phyloP scores from a whole-genome alignment of 2,329 filamentous ascomycete genomes.

The Dichotomopilus funicola region DNA sequence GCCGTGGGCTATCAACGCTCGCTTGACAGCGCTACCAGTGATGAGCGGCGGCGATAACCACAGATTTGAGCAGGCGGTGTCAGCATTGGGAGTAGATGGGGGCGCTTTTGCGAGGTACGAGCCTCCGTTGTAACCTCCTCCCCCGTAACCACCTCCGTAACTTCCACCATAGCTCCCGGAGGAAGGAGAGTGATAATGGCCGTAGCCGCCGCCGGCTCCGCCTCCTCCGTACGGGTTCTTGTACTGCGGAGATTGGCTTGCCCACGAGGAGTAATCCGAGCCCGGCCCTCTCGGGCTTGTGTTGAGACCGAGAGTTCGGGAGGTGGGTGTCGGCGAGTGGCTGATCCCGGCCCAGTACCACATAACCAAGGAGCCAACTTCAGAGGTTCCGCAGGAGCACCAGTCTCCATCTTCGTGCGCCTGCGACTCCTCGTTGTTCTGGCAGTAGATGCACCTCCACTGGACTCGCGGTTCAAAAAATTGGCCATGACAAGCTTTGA shows the following conservation, averaged over 20 bases:
- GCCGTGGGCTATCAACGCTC: too few species aligned
- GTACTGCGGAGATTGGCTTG: neutral
- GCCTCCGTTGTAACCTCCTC: too few species aligned
- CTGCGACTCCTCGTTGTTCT: neutral
- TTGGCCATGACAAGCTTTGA: too few species aligned
- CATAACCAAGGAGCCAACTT: conserved; percentile 13
- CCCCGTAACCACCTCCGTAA: neutral
- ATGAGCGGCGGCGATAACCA: too few species aligned
- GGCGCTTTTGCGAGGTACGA: too few species aligned
- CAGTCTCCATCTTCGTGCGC: neutral
- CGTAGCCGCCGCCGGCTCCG: neutral
- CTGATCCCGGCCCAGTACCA: conserved; percentile 24
- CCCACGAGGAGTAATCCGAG: neutral
- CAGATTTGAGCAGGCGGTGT: too few species aligned
- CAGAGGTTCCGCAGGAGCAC: neutral
- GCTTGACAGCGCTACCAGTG: too few species aligned
- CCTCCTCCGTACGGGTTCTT: too few species aligned
- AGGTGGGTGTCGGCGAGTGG: conserved; percentile 3
- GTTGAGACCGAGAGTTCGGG: conserved; percentile 3
- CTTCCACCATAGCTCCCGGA: neutral
- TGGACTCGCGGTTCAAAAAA: too few species aligned
- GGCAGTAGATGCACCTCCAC: conserved; percentile 5
- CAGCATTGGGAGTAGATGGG: too few species aligned
- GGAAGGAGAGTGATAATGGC: neutral
- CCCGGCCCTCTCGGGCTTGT: conserved; percentile 2